phyloP scores from a whole-genome alignment of 2,329 filamentous ascomycete species.

The Dactylonectria macrodidyma region DNA sequence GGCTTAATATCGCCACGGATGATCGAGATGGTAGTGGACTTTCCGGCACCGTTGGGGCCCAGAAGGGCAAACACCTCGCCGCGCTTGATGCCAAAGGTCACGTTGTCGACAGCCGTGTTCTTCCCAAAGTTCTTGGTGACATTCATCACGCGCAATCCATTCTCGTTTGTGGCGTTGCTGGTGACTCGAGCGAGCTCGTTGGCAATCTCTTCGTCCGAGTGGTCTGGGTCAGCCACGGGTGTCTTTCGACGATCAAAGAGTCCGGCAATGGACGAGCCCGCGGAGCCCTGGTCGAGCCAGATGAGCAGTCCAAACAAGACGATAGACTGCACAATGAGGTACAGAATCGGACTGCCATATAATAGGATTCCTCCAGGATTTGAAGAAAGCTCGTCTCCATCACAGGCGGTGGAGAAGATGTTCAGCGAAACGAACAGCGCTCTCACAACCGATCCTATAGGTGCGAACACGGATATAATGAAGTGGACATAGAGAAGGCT shows the following conservation, averaged over 20 bases:
- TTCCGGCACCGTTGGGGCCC: slow-evolving; percentile 92
- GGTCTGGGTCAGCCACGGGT: slow-evolving; percentile 48
- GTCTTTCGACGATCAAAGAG: slow-evolving; percentile 55
- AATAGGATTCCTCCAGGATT: slow-evolving; percentile 80
- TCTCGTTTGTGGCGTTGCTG: slow-evolving; percentile 53
- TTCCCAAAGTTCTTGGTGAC: slow-evolving; percentile 84
- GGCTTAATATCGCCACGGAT: slow-evolving; percentile 91
- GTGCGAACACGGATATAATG: slow-evolving; percentile 80
- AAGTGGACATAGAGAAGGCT: slow-evolving; percentile 81
- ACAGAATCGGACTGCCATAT: slow-evolving; percentile 89
- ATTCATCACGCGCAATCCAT: slow-evolving; percentile 84
- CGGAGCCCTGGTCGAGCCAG: slow-evolving; percentile 84
- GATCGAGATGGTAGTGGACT: slow-evolving; percentile 89
- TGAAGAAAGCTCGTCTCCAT: slow-evolving; percentile 71
- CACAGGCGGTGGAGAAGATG: slow-evolving; percentile 85
- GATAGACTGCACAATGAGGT: slow-evolving; percentile 81
- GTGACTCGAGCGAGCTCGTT: slow-evolving; percentile 76
- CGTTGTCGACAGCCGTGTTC: slow-evolving; percentile 87
- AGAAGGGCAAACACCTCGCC: slow-evolving; percentile 91
- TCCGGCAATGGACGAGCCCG: slow-evolving; percentile 66
- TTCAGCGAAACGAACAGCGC: slow-evolving; percentile 85
- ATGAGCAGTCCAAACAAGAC: slow-evolving; percentile 81
- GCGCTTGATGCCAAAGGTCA: slow-evolving; percentile 84
- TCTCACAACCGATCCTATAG: slow-evolving; percentile 82
- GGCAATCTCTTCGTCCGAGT: slow-evolving; percentile 72